Percentiles rank a stretch among this genome's conserved stretches.
Evolutionary conservation across 306 rosid species (phyloP).

Genomic region (Malus domestica): DNA sequence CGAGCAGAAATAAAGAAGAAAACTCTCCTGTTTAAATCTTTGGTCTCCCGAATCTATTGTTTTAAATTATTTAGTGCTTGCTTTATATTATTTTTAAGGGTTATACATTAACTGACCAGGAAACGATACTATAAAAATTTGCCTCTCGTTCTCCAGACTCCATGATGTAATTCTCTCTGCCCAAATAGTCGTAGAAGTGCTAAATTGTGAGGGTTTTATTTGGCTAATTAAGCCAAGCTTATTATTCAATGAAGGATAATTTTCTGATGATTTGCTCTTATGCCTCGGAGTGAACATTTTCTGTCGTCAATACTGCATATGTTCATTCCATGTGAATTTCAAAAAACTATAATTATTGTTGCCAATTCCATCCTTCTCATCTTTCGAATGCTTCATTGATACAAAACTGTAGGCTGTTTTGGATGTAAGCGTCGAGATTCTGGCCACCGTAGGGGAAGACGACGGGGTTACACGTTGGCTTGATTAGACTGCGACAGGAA

Average conservation of each 20-base stretch:
- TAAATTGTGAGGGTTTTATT: neutral
- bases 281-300: neutral
- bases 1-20: neutral
- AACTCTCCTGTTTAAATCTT: neutral
- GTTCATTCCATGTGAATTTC: neutral
- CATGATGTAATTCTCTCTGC: neutral
- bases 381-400: neutral
- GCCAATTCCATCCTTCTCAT: neutral
- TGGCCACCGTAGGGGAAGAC: conserved; percentile 74
- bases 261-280: neutral
- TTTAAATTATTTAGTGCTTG: neutral
- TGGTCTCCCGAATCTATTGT: neutral
- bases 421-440: conserved; percentile 73
- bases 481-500: conserved; percentile 31
- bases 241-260: neutral
- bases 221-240: neutral
- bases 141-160: neutral
- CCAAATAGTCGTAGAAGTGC: neutral
- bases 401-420: conserved; percentile 64
- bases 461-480: conserved; percentile 97
- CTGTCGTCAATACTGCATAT: neutral
- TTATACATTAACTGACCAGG: no score
- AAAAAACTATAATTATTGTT: neutral
- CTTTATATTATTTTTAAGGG: no score
- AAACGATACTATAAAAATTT: neutral